Percentiles rank a stretch among this genome's conserved stretches.
Conservation (phyloP, 1,284 basidiomycete species). For the Trichosporon sp. region DNA sequence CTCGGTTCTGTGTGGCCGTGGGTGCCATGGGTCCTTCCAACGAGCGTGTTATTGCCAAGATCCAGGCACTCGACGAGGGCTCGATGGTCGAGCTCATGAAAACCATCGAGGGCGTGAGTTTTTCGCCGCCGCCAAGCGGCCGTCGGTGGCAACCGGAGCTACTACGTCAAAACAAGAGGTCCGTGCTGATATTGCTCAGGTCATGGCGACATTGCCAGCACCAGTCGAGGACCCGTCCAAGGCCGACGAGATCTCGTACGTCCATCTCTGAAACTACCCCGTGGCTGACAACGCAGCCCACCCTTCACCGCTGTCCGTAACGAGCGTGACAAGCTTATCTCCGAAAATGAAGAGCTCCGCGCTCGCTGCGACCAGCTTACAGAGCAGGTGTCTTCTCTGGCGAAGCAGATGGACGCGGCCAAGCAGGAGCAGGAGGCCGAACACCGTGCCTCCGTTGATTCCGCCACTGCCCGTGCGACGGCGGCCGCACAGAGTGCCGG, state of each 20-base stretch:
- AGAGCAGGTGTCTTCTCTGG: conserved; percentile 51
- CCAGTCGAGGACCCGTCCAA: conserved; percentile 25
- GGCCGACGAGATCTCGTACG: conserved; percentile 21
- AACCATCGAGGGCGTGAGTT: conserved; percentile 51
- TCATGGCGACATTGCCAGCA: conserved; percentile 45
- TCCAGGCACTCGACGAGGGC: conserved; percentile 49
- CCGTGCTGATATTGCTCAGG: conserved; percentile 29
- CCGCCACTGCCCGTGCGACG: conserved; percentile 18
- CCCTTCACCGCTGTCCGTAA: conserved; percentile 34
- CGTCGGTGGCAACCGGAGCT: background rate
- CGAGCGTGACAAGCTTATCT: conserved; percentile 48
- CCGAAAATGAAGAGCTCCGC: conserved; percentile 51
- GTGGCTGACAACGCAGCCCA: conserved; percentile 22
- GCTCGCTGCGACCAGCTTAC: conserved; percentile 41
- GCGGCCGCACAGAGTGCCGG: conserved; percentile 22
- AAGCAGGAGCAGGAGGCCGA: conserved; percentile 26
- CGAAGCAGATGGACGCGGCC: conserved; percentile 35
- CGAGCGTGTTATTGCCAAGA: conserved; percentile 52
- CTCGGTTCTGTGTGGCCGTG: conserved; percentile 45
- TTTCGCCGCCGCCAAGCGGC: background rate
- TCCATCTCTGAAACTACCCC: background rate
- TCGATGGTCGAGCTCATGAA: conserved; percentile 54
- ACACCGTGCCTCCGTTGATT: conserved; percentile 23
- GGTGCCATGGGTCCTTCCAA: conserved; percentile 51
- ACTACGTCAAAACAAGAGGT: background rate